Evolutionary conservation across 2,329 filamentous ascomycete genomes (phyloP), one percentile per base, ranked within the genome.

Genomic region (Cladosporium phlei): DNA sequence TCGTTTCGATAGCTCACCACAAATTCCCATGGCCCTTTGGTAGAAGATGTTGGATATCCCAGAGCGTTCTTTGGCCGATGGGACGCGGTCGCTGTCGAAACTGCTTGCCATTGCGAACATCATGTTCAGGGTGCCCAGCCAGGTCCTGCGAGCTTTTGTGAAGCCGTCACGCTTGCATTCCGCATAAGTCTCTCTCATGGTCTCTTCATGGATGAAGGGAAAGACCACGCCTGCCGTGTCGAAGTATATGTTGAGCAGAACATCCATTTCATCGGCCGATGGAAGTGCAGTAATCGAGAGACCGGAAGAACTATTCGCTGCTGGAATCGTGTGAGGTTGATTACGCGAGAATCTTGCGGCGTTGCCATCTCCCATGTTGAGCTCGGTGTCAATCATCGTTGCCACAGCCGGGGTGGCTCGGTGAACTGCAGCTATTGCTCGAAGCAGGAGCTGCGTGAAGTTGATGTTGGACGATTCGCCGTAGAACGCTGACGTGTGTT

Each of bases 61-160:
- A 17, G 63, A 62, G 19, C 70, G 61, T 22, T 69, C 59, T 16
- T 64, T 57, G 0, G 67, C 56, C 5, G 29, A 32, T 11, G 29
- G 29, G 17, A 12, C n/a, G n/a, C n/a, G 11, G 11, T 32, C 29
- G 2, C 4, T 56, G 6, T 57, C 61, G 1, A 66, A 63, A 16
- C 64, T 70, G 10, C 62, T 67, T 0, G 72, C 68, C 62, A 77
- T 70, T 1, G 74, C 72, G 1, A 78, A 59, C 0, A 77, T 66
- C 46, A 76, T 71, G 39, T 77, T 77, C 0, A 78, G 54, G 2
- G 76, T 52, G 0, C 71, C 72, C 0, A 77, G 64, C 75, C 74
- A 78, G 0, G 73, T 70, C n/a, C 68, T 66, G 0, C 72, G 63
- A 0, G 70, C 66, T 3, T 59, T 64, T 0, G 55, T 62, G 29